Conservation (phyloP, 2,329 filamentous ascomycete genomes). For the Exophiala oligosperma region DNA sequence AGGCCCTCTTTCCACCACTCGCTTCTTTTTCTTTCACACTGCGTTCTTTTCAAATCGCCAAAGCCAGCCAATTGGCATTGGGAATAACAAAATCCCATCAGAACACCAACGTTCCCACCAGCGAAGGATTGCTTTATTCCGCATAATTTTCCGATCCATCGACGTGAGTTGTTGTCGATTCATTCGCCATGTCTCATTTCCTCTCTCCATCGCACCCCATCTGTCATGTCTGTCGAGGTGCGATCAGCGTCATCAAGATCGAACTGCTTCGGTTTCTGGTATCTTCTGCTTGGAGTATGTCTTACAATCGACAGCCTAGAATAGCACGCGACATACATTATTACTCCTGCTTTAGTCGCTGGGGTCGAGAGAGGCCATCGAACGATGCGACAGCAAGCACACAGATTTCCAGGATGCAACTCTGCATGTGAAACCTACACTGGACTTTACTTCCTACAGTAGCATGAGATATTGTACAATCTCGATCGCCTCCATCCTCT, state of each 20-base stretch:
- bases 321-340: no score
- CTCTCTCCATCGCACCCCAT: conserved; percentile 1
- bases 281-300: neutral
- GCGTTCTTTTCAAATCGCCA: neutral
- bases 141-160: neutral
- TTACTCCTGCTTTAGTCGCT: no score
- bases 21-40: neutral
- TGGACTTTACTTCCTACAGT: no score
- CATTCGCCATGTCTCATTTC: conserved; percentile 20
- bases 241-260: conserved; percentile 8
- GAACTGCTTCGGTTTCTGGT: neutral
- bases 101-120: neutral
- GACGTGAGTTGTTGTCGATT: neutral
- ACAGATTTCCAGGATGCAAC: no score
- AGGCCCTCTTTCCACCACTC: neutral
- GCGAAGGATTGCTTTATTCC: neutral
- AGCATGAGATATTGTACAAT: no score
- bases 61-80: neutral
- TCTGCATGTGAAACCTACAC: no score
- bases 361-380: no score
- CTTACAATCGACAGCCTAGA: neutral
- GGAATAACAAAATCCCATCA: neutral
- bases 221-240: neutral
- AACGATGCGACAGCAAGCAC: no score
- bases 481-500: no score